Base-by-base conservation (phyloP, 2,329 filamentous ascomycete genomes). In the Paramyrothecium roridum region DNA sequence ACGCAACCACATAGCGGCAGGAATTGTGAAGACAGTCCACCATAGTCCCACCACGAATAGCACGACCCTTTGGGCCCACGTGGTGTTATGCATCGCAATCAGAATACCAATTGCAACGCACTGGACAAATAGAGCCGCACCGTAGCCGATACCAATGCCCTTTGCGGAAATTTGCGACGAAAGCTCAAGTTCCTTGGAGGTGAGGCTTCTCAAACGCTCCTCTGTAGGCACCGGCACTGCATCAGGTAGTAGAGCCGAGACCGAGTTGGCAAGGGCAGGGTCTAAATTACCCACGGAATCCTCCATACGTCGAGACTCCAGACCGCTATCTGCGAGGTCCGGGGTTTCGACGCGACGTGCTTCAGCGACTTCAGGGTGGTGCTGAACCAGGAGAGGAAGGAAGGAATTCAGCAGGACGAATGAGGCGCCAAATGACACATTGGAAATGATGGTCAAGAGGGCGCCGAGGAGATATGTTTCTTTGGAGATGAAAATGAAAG, bases 381-480 rank as follows among this genome's bases (percentile, higher is more conserved):
- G 86, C 49, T 93, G 85, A 55, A 98, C 95, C 11, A 99, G 81
- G 10, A 99, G 78, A 0, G 95, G 95, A 47, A 99, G 77, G 66
- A 97, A 99, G 1, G 93, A 96, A 74, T 99, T 99, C 48, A 99
- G 77, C 13, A 99, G 81, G 3, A 99, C 95, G 70, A 96, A 98
- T 0, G 92, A 96, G 17, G 93, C 92, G 21, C 95, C 95, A 67
- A 97, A 96, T 48, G 91, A 93, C 1, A 91, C 96, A 70, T 98
- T 98, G 37, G 93, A 90, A 51, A 98, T 78, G 60, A 98, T 91
- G 30, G 95, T 93, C 57, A 96, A 80, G 2, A 98, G 61, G 3
- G 89, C 90, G 48, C 90, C 93, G 12, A 98, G 72, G 3, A 96
- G 67, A 67, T 96, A 98, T 11, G 91, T 77, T 48, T 83, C 80